These are phyloP conservation scores for Penicillium mononematosum DNA, from an alignment of 495 filamentous ascomycete species.

Conservation along the genomic window DNA sequence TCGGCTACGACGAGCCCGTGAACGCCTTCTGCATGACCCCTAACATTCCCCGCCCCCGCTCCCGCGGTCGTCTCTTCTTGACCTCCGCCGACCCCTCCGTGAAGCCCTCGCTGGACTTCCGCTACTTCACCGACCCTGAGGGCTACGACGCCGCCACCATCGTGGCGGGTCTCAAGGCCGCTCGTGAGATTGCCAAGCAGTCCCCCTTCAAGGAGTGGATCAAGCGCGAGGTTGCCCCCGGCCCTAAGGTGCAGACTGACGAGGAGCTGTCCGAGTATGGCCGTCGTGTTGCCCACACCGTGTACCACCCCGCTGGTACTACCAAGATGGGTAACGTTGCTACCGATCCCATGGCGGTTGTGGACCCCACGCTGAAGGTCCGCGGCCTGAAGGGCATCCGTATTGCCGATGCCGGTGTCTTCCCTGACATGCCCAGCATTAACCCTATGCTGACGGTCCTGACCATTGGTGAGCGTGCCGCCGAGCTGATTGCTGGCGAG, in stretches of 20 bases:
- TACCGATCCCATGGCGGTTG: slow-evolving; percentile 63
- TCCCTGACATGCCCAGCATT: slow-evolving; percentile 64
- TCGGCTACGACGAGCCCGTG: slow-evolving; percentile 70
- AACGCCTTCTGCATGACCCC: slow-evolving; percentile 91
- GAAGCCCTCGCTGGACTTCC: slow-evolving; percentile 82
- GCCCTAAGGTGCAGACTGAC: slow-evolving; percentile 64
- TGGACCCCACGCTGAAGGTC: slow-evolving; percentile 57
- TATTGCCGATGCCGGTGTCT: slow-evolving; percentile 67
- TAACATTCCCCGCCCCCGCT: slow-evolving; percentile 81
- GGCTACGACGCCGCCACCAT: slow-evolving; percentile 81
- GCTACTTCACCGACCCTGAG: slow-evolving; percentile 82
- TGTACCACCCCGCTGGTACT: slow-evolving; percentile 83
- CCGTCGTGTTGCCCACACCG: slow-evolving; percentile 72
- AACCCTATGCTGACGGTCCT: slow-evolving; percentile 70
- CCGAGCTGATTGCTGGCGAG: slow-evolving; percentile 62
- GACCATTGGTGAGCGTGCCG: slow-evolving; percentile 61
- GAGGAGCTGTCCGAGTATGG: slow-evolving; percentile 73
- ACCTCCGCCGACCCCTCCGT: slow-evolving; percentile 66
- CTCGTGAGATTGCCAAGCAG: slow-evolving; percentile 66
- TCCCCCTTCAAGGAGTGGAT: slow-evolving; percentile 77
- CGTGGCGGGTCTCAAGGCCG: slow-evolving; percentile 72
- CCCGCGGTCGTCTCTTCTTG: slow-evolving; percentile 68
- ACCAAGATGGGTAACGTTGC: slow-evolving; percentile 78
- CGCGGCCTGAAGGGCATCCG: slow-evolving; percentile 57
- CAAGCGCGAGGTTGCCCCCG: slow-evolving; percentile 75